Evolutionary conservation across 495 filamentous ascomycete species (phyloP).

Genomic region (Eremomyces bilateralis): DNA sequence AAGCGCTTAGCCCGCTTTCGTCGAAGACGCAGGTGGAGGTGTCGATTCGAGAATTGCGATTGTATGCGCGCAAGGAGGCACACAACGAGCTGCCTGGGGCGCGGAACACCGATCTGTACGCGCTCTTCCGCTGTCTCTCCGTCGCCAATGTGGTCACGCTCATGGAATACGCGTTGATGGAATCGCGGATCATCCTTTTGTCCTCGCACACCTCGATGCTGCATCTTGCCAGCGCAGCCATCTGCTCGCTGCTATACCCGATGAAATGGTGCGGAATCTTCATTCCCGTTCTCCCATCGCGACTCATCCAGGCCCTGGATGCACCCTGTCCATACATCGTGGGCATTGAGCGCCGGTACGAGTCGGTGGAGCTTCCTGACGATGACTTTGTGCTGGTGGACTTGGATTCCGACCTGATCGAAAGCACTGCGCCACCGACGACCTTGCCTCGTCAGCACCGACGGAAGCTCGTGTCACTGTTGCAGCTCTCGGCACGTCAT

Average conservation of each 20-base stretch:
- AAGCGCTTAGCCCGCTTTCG: slow-evolving; percentile 73
- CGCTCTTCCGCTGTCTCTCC: slow-evolving; percentile 71
- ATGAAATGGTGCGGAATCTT: slow-evolving; percentile 82
- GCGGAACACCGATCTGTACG: slow-evolving; percentile 81
- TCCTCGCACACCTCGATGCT: slow-evolving; percentile 95
- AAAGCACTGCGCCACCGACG: slow-evolving; percentile 49
- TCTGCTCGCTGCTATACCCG: slow-evolving; percentile 72
- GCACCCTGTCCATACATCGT: slow-evolving; percentile 95
- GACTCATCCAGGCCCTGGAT: slow-evolving; percentile 72
- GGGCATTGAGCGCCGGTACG: slow-evolving; percentile 83
- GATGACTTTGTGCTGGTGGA: slow-evolving; percentile 94
- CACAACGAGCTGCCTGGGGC: slow-evolving; percentile 84
- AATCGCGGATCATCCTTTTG: slow-evolving; percentile 87
- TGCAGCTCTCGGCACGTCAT: slow-evolving; percentile 80
- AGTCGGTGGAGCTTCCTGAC: slow-evolving; percentile 76
- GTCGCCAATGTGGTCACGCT: slow-evolving; percentile 80
- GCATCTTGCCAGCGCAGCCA: slow-evolving; percentile 66
- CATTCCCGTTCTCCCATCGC: slow-evolving; percentile 75
- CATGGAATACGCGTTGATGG: slow-evolving; percentile 80
- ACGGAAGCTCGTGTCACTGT: slow-evolving; percentile 65
- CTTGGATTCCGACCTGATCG: slow-evolving; percentile 72
- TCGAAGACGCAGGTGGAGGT: slow-evolving; percentile 94
- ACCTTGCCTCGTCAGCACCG: slow-evolving; percentile 73
- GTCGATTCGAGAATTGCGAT: slow-evolving; percentile 65
- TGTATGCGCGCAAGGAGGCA: slow-evolving; percentile 86